Evolutionary conservation across 176 grass and related monocot genomes (phyloP).

Genomic region (Rhynchospora breviuscula): DNA sequence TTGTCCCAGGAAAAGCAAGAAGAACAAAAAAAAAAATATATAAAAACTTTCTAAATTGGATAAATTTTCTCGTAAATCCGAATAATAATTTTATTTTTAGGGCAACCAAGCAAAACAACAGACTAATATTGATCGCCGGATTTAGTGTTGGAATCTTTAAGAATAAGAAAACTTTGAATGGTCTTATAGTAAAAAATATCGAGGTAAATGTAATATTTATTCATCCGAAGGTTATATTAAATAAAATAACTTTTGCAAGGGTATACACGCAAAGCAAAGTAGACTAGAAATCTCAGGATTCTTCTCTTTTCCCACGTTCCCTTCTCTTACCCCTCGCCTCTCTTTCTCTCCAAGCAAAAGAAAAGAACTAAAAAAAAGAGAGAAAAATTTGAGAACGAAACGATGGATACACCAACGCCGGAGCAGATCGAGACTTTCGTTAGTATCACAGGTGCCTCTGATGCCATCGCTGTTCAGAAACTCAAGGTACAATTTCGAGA

Average conservation of each 20-base stretch:
- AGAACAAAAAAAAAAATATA: neutral
- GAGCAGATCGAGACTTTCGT: slow-evolving; percentile 87
- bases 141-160: neutral
- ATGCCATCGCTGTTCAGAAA: slow-evolving; percentile 55
- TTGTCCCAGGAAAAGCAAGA: neutral
- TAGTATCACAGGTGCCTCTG: slow-evolving; percentile 64
- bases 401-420: slow-evolving; percentile 50
- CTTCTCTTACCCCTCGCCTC: slow-evolving; percentile 11
- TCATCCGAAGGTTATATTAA: neutral
- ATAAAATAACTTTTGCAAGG: neutral
- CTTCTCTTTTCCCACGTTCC: slow-evolving; percentile 25
- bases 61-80: neutral
- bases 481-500: slow-evolving; percentile 44
- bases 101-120: neutral
- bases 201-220: neutral
- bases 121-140: neutral
- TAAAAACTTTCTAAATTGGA: neutral
- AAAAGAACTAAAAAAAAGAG: neutral
- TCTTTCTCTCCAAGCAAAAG: slow-evolving; percentile 19
- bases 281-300: slow-evolving; percentile 21
- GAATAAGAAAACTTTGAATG: neutral
- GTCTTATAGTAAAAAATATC: neutral
- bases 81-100: neutral
- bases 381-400: neutral
- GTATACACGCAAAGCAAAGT: neutral